phyloP scores from a whole-genome alignment of 352 stramenopile genomes.

The Chrysophaeum taylorii region DNA sequence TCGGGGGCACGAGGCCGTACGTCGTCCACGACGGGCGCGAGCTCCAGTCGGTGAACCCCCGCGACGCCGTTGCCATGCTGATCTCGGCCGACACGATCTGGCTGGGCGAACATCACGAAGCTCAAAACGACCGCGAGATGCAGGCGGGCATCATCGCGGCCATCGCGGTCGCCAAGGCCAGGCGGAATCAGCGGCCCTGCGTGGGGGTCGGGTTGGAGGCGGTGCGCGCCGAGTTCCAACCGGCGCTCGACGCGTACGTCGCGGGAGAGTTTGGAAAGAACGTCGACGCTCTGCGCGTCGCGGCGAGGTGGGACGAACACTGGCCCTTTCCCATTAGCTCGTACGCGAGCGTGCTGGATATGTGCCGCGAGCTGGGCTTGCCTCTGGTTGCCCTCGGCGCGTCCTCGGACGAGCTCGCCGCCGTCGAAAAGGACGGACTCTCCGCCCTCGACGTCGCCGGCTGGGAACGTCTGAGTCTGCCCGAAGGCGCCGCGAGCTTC shows the following conservation, averaged over 20 bases:
- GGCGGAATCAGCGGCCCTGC: neutral
- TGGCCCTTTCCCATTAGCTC: neutral
- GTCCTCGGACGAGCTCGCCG: neutral
- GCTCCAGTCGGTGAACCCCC: neutral
- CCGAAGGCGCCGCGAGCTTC: neutral
- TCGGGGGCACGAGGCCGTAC: neutral
- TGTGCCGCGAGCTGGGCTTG: neutral
- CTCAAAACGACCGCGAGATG: neutral
- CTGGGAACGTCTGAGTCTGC: neutral
- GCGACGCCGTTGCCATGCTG: neutral
- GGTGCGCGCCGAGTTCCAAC: conserved; percentile 2
- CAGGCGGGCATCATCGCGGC: neutral
- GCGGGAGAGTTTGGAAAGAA: neutral
- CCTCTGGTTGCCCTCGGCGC: neutral
- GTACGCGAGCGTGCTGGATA: neutral
- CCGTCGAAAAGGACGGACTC: neutral
- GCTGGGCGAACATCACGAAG: neutral
- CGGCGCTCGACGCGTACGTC: neutral
- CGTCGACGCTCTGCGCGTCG: neutral
- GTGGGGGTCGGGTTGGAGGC: neutral
- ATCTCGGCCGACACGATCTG: neutral
- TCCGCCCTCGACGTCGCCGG: neutral
- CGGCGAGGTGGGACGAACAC: neutral
- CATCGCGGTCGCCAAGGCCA: neutral
- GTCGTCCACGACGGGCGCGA: neutral